These are phyloP conservation scores for Thalassiosira mediterranea DNA, from an alignment of 352 stramenopile species.

Conservation along the genomic window DNA sequence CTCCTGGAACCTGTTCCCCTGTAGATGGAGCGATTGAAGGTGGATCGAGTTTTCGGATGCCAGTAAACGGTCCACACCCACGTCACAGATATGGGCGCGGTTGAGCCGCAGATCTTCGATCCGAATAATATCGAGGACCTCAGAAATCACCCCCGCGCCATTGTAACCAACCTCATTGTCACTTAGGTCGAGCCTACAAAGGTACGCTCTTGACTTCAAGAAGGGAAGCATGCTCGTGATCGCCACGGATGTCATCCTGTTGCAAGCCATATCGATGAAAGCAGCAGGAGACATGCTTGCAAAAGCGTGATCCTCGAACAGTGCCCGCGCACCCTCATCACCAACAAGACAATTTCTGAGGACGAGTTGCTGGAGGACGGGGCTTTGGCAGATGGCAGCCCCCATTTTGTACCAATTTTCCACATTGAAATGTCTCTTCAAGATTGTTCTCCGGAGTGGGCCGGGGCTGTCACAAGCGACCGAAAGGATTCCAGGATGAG, in stretches of 20 bases:
- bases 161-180: background rate
- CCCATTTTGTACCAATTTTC: background rate
- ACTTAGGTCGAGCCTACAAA: background rate
- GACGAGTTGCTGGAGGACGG: background rate
- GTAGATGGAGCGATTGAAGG: no score
- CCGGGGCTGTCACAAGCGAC: no score
- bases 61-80: background rate
- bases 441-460: no score
- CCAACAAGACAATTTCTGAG: background rate
- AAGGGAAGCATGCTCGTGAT: background rate
- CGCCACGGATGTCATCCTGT: background rate
- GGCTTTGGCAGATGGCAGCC: no score
- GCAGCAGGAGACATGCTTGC: background rate
- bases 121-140: background rate
- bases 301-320: background rate
- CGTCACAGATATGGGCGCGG: background rate
- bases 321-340: background rate
- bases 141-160: background rate
- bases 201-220: background rate
- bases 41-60: background rate
- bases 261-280: background rate
- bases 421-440: background rate
- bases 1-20: no score
- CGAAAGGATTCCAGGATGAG: no score
- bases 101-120: background rate